phyloP scores from a whole-genome alignment of 83 land plant genomes.

The Thuja plicata region DNA sequence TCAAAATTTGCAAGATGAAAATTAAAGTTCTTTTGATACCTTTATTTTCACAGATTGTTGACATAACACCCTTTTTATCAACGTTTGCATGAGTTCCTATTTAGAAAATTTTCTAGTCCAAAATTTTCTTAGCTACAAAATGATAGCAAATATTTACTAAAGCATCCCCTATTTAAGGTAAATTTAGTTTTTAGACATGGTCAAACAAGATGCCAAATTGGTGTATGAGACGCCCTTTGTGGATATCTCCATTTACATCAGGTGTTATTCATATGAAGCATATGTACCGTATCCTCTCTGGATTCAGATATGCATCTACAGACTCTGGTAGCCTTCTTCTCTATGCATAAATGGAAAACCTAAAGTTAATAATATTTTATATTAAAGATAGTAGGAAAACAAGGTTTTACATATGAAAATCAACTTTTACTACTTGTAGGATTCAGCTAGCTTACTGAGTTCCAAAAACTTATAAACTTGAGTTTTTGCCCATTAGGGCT shows the following conservation, averaged over 20 bases:
- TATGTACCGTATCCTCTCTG: neutral
- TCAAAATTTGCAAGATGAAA: neutral
- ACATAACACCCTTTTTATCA: neutral
- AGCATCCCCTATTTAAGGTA: neutral
- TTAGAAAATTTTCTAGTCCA: neutral
- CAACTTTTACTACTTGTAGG: too few species aligned
- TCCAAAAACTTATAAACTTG: too few species aligned
- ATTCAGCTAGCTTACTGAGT: too few species aligned
- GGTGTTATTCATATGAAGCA: neutral
- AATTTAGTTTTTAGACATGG: neutral
- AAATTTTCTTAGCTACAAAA: neutral
- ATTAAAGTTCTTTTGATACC: neutral
- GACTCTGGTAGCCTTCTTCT: neutral
- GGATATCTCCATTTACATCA: neutral
- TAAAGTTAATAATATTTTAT: too few species aligned
- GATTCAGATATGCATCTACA: neutral
- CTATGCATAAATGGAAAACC: neutral
- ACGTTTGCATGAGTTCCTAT: neutral
- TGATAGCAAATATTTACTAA: neutral
- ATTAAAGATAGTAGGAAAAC: too few species aligned
- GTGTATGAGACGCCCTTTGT: neutral
- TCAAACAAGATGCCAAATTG: neutral
- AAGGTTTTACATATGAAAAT: too few species aligned
- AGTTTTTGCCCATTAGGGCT: too few species aligned
- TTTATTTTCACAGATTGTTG: neutral